A percentile compares a stretch with the other conserved stretches of the same genome.
These are phyloP conservation scores for Aspergillus flavus DNA, from an alignment of 2,329 filamentous ascomycete species.

Conservation along the genomic window DNA sequence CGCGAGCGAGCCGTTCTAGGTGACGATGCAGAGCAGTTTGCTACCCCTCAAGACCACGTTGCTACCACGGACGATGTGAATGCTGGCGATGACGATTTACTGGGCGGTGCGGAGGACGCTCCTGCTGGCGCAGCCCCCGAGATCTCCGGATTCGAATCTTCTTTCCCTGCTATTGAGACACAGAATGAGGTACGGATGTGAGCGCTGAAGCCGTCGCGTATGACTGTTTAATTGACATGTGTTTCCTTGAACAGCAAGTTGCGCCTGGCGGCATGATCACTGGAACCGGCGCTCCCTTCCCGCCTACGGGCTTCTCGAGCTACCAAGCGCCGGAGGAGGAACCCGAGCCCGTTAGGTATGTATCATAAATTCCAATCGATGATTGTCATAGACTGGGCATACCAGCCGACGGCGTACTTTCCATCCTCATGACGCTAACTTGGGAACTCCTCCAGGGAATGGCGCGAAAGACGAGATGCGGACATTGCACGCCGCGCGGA, in stretches of 20 bases:
- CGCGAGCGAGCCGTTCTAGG: conserved; percentile 89
- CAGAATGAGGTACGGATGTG: conserved; percentile 65
- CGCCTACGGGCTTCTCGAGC: conserved; percentile 53
- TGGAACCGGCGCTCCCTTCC: conserved; percentile 63
- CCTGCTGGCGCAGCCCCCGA: conserved; percentile 33
- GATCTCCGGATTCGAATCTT: conserved; percentile 74
- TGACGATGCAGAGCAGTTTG: conserved; percentile 90
- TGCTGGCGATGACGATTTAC: conserved; percentile 65
- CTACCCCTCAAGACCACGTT: conserved; percentile 68
- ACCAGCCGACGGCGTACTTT: not conserved
- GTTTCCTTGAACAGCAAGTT: conserved; percentile 58
- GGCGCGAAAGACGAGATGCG: conserved; percentile 86
- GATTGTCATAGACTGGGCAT: not conserved
- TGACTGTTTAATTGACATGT: conserved; percentile 16
- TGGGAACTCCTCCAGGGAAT: conserved; percentile 57
- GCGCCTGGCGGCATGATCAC: conserved; percentile 80
- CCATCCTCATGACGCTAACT: conserved; percentile 5
- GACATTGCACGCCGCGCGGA: conserved; percentile 82
- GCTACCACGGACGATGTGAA: conserved; percentile 64
- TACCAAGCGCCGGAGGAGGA: conserved; percentile 72
- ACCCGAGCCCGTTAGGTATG: conserved; percentile 75
- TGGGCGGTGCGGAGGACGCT: conserved; percentile 59
- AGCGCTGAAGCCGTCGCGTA: not conserved
- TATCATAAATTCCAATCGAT: not conserved
- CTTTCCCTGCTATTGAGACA: conserved; percentile 82